Base-by-base conservation (phyloP, 2,329 filamentous ascomycete species). In the Fusarium nodosum region DNA sequence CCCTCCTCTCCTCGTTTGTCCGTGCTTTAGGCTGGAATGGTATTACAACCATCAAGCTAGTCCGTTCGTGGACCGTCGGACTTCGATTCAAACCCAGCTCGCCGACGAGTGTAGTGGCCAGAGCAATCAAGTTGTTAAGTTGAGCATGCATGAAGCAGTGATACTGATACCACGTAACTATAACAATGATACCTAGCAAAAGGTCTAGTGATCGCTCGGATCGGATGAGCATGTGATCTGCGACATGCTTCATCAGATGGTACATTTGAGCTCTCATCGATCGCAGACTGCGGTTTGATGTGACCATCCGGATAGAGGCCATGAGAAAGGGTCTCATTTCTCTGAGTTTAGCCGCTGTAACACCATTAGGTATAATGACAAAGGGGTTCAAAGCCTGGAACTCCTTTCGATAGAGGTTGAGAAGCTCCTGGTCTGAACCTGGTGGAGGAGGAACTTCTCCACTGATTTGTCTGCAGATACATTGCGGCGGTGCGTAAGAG, bases 141-240 rank as follows among this genome's bases (percentile, higher is more conserved):
- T 88, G 86, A 1, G 81, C 79, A 53, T 87, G 85, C 73, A 83
- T 79, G 64, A 86, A 80, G 67, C 85, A 87, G 70, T 87, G 85
- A 52, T 87, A 84, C 47, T 87, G 85, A 57, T 86, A 86, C 79
- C 81, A 87, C 0, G 81, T 81, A 4, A 85, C 66, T 28, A 86
- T 80, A 1, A 86, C 79, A 4, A 87, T 72, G 5, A 87, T 80
- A 0, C 84, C 82, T 56, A 83, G 78, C 0, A 87, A 74, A 4
- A 87, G 72, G 59, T 87, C 85, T 13, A 87, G 65, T 0, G 85
- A 86, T 18, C 84, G 77, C 55, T 85, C 83, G 0, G 82, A 84
- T 3, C 83, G 78, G 44, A 86, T 79, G 15, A 87, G 74, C 78
- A 86, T 81, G 58, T 82, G 78, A 31, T 87, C 83, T 4, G 82